These are phyloP conservation scores for Cronartium ribicola DNA, from an alignment of 1,284 basidiomycete species.

Conservation along the genomic window DNA sequence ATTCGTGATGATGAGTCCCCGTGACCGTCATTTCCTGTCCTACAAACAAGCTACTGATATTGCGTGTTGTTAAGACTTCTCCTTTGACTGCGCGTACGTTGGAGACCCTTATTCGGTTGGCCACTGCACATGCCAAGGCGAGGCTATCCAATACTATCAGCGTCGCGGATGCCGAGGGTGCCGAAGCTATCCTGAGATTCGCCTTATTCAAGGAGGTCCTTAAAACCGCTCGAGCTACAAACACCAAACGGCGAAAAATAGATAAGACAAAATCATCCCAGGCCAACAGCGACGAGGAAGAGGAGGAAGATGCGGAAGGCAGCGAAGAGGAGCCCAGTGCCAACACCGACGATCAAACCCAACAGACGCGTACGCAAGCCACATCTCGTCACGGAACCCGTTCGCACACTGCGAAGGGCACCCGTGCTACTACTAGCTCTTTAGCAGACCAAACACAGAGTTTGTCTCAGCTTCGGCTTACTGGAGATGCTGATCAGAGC, in stretches of 20 bases:
- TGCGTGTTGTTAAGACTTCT: slow-evolving; percentile 54
- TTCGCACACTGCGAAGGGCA: slow-evolving; percentile 47
- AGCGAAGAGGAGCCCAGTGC: slow-evolving; percentile 44
- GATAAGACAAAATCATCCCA: slow-evolving; percentile 41
- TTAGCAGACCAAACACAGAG: slow-evolving; percentile 35
- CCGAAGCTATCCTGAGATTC: slow-evolving; percentile 92
- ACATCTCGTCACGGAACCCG: slow-evolving; percentile 45
- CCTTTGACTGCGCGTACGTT: slow-evolving; percentile 97
- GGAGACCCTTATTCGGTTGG: slow-evolving; percentile 95
- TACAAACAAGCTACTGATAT: not conserved
- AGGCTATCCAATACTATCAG: slow-evolving; percentile 81
- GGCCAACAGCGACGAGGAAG: slow-evolving; percentile 44
- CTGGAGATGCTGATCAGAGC: not conserved
- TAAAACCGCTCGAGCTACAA: slow-evolving; percentile 56
- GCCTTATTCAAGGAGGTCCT: slow-evolving; percentile 97
- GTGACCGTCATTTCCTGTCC: not conserved
- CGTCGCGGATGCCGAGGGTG: slow-evolving; percentile 78
- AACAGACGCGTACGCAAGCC: slow-evolving; percentile 44
- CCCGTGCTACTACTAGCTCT: slow-evolving; percentile 43
- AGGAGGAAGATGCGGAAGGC: slow-evolving; percentile 43
- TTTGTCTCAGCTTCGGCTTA: slow-evolving; percentile 48
- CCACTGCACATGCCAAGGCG: slow-evolving; percentile 96
- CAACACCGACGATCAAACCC: slow-evolving; percentile 43
- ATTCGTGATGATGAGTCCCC: not conserved
- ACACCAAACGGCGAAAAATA: slow-evolving; percentile 55